Conservation (phyloP, 2,329 filamentous ascomycete genomes). For the Colletotrichum musicola region DNA sequence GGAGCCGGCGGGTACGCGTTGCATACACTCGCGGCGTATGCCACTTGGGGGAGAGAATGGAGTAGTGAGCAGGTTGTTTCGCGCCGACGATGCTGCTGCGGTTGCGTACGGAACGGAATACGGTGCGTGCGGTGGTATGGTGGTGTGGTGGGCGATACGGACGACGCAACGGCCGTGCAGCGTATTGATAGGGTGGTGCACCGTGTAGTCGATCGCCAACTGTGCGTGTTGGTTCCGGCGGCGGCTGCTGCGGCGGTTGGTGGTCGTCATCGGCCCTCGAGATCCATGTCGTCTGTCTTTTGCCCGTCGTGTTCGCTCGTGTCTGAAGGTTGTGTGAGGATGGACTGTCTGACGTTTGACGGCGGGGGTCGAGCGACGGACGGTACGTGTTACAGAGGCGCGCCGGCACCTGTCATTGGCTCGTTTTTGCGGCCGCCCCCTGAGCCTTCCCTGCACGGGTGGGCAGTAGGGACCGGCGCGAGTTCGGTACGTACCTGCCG, state of each 20-base stretch:
- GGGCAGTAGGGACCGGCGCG: not conserved
- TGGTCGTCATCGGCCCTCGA: slow-evolving; percentile 7
- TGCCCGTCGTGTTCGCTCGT: slow-evolving; percentile 19
- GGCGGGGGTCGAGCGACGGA: slow-evolving; percentile 52
- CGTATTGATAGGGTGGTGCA: not conserved
- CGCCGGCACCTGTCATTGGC: slow-evolving; percentile 50
- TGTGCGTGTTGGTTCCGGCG: slow-evolving; percentile 2
- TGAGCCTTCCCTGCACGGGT: slow-evolving; percentile 17
- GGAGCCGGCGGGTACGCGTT: slow-evolving; percentile 19
- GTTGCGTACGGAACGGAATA: slow-evolving; percentile 13
- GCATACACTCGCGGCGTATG: slow-evolving; percentile 31
- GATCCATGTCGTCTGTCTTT: not conserved
- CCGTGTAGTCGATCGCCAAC: not conserved
- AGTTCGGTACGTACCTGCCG: too few species aligned
- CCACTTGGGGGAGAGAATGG: slow-evolving; percentile 21
- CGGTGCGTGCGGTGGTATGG: not conserved
- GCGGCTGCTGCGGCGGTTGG: not conserved
- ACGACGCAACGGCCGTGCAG: slow-evolving; percentile 4
- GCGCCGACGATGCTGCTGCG: slow-evolving; percentile 1
- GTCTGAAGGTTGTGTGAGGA: slow-evolving; percentile 39
- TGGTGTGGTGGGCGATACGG: not conserved
- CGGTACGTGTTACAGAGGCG: slow-evolving; percentile 56
- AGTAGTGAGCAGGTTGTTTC: slow-evolving; percentile 24
- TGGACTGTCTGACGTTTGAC: slow-evolving; percentile 53
- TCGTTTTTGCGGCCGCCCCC: slow-evolving; percentile 32